These are phyloP conservation scores for Coffea humblotiana DNA, from an alignment of 305 asterid species.

Conservation along the genomic window DNA sequence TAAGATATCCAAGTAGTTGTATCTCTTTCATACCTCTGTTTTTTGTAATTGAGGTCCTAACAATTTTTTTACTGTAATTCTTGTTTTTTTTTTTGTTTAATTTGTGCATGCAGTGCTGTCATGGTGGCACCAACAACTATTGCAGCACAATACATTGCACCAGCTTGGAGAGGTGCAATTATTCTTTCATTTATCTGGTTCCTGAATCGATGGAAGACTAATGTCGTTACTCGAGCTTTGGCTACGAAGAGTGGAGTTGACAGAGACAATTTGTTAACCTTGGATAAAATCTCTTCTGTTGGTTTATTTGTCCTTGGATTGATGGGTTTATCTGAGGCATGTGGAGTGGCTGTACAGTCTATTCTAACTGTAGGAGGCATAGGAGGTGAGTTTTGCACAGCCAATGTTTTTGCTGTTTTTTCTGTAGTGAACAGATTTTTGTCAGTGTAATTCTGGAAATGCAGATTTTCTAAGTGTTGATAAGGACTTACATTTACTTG, in stretches of 20 bases:
- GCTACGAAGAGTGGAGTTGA: conserved; percentile 42
- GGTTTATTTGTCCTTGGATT: conserved; percentile 74
- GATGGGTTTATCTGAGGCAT: conserved; percentile 88
- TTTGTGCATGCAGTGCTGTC: conserved; percentile 48
- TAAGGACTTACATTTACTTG: background rate
- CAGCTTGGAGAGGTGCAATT: conserved; percentile 78
- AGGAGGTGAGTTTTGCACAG: conserved; percentile 63
- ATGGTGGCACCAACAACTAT: conserved; percentile 80
- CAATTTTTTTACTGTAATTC: background rate
- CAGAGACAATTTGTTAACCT: conserved; percentile 59
- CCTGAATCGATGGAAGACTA: conserved; percentile 80
- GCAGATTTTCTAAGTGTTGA: background rate
- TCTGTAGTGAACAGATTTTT: background rate
- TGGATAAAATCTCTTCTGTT: conserved; percentile 73
- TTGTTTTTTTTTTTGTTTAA: background rate
- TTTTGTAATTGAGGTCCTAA: background rate
- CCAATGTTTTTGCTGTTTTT: background rate
- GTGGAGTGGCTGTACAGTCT: conserved; percentile 93
- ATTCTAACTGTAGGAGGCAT: conserved; percentile 91
- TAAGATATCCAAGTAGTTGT: conserved; percentile 32
- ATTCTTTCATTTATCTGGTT: conserved; percentile 83
- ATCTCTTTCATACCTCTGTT: conserved; percentile 6
- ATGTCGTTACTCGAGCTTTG: conserved; percentile 65
- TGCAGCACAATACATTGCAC: conserved; percentile 54
- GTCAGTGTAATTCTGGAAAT: background rate